phyloP scores from a whole-genome alignment of 2,329 filamentous ascomycete genomes.

The Capronia coronata region DNA sequence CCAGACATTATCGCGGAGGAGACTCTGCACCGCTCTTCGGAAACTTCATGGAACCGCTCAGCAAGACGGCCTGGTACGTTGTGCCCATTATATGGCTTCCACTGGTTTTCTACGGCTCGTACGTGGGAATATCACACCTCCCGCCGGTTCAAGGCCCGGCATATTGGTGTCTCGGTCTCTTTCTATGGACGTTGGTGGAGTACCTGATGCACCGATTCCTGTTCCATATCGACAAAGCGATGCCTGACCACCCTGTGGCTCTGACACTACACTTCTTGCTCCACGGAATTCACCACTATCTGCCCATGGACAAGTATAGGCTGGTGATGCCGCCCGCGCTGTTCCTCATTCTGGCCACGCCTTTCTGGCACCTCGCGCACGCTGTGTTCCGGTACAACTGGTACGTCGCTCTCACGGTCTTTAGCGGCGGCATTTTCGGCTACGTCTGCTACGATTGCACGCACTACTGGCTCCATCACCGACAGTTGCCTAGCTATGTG shows the following conservation, averaged over 20 bases:
- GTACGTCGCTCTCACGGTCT: conserved; percentile 71
- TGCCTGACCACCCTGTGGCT: conserved; percentile 84
- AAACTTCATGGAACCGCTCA: conserved; percentile 97
- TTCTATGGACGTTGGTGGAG: conserved; percentile 83
- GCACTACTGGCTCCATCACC: conserved; percentile 97
- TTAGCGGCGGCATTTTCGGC: conserved; percentile 85
- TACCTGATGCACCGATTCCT: conserved; percentile 83
- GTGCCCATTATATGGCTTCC: conserved; percentile 81
- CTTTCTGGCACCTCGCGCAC: conserved; percentile 91
- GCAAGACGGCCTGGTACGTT: conserved; percentile 90
- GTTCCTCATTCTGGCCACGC: conserved; percentile 73
- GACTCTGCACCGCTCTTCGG: conserved; percentile 90
- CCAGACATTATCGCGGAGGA: conserved; percentile 90
- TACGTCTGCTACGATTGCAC: conserved; percentile 96
- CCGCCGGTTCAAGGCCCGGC: conserved; percentile 42
- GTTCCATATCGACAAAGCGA: conserved; percentile 87
- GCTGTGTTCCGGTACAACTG: conserved; percentile 75
- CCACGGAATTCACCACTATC: conserved; percentile 94
- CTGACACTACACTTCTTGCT: conserved; percentile 87
- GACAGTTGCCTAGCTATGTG: conserved; percentile 86
- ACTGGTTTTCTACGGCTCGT: conserved; percentile 65
- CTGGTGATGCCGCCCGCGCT: conserved; percentile 94
- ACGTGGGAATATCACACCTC: conserved; percentile 55
- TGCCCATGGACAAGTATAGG: conserved; percentile 97
- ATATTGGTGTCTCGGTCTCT: conserved; percentile 66